phyloP scores from a whole-genome alignment of 768 basidiomycete genomes.

The Podaxis carcinomalis region DNA sequence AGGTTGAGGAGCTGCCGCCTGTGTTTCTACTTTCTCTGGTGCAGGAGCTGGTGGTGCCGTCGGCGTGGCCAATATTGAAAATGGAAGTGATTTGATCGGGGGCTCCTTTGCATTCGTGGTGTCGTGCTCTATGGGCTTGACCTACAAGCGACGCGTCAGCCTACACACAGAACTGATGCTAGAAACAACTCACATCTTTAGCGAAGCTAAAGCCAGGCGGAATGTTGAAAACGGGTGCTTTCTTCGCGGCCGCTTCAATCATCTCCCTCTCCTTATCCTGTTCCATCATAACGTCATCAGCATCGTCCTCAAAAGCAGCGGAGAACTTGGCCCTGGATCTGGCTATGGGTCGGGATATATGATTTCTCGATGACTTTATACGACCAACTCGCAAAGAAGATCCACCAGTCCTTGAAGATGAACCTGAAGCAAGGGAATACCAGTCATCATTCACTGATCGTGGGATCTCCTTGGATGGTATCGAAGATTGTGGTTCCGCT shows the following conservation, averaged over 20 bases:
- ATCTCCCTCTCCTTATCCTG: conserved; percentile 37
- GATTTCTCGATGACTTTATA: conserved; percentile 49
- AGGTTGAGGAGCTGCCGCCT: background rate
- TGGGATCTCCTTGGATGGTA: conserved; percentile 9
- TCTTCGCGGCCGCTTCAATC: conserved; percentile 53
- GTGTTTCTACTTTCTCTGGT: conserved; percentile 9
- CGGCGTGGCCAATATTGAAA: conserved; percentile 40
- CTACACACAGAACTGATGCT: background rate
- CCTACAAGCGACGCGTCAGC: conserved; percentile 20
- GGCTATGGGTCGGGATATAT: conserved; percentile 52
- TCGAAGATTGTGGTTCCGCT: background rate
- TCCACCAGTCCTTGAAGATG: conserved; percentile 21
- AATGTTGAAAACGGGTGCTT: conserved; percentile 52
- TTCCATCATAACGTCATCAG: conserved; percentile 42
- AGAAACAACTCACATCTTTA: conserved; percentile 28
- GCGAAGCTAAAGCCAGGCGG: conserved; percentile 67
- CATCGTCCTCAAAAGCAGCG: conserved; percentile 52
- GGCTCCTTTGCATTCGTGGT: conserved; percentile 52
- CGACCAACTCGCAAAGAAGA: conserved; percentile 70
- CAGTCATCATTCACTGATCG: conserved; percentile 26
- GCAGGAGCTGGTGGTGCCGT: background rate
- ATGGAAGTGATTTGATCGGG: conserved; percentile 61
- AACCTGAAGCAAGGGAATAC: conserved; percentile 27
- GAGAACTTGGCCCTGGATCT: conserved; percentile 55
- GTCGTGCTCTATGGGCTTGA: conserved; percentile 33